phyloP scores from a whole-genome alignment of 2,329 filamentous ascomycete genomes.

The Penicillium decumbens region DNA sequence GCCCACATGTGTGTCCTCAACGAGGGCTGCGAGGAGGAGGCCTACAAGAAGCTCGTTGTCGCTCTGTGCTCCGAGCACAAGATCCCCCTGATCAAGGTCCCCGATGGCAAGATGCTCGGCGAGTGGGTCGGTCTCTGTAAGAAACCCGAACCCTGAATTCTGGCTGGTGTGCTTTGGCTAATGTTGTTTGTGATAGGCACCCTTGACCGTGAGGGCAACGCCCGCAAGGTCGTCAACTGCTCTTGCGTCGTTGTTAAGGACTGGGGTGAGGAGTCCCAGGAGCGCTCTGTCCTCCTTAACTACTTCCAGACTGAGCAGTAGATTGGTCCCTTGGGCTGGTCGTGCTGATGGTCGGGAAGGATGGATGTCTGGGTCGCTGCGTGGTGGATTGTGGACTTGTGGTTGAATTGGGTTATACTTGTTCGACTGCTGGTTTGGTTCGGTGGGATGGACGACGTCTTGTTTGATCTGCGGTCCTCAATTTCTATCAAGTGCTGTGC shows the following conservation, averaged over 20 bases:
- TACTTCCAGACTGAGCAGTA: constrained; percentile 89
- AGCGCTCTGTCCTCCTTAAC: constrained; percentile 98
- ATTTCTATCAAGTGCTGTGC: constrained; percentile 9
- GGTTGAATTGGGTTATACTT: background rate
- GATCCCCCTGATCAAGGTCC: constrained; percentile 99
- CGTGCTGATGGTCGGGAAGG: constrained; percentile 14
- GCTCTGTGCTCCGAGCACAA: constrained; percentile 99
- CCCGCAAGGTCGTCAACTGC: constrained; percentile 99
- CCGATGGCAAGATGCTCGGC: constrained; percentile 98
- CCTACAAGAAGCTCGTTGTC: constrained; percentile 99
- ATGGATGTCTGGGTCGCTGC: constrained; percentile 5
- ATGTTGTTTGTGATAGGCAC: constrained; percentile 61
- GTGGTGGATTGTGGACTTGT: background rate
- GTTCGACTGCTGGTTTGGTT: background rate
- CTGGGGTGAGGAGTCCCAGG: constrained; percentile 99
- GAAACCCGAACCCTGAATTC: constrained; percentile 44
- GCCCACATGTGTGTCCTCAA: constrained; percentile 99
- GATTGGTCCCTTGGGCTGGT: constrained; percentile 20
- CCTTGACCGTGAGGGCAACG: constrained; percentile 98
- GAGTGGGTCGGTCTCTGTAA: constrained; percentile 99
- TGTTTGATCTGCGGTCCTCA: constrained; percentile 5
- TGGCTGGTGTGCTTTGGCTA: constrained; percentile 2
- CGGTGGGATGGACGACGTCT: background rate
- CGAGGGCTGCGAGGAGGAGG: constrained; percentile 99
- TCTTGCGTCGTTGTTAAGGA: constrained; percentile 99